Evolutionary conservation across 306 rosid species (phyloP).

Genomic region (Vicia villosa): DNA sequence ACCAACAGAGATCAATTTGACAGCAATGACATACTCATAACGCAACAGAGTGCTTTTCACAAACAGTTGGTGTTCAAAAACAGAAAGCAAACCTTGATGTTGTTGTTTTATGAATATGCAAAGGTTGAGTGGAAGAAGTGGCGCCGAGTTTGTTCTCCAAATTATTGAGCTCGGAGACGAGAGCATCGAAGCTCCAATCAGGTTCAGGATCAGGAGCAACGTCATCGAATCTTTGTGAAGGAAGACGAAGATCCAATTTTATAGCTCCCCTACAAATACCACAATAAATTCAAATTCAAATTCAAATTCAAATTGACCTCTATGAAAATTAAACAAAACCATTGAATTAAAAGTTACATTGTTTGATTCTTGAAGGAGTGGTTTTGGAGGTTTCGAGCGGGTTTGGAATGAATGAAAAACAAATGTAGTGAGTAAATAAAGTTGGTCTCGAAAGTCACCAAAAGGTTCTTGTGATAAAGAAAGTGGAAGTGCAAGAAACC

Average conservation of each 20-base stretch:
- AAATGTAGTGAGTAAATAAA: not conserved
- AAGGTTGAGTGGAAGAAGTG: conserved; percentile 43
- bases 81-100: conserved; percentile 43
- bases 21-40: not conserved
- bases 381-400: not conserved
- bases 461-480: too few species aligned
- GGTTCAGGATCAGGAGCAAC: conserved; percentile 78
- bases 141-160: conserved; percentile 57
- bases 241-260: conserved; percentile 53
- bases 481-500: too few species aligned
- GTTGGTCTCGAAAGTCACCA: too few species aligned
- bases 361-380: not conserved
- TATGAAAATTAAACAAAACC: not conserved
- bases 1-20: conserved; percentile 25
- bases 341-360: conserved; percentile 26
- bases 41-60: not conserved
- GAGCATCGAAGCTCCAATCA: conserved; percentile 71
- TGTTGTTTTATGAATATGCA: conserved; percentile 44
- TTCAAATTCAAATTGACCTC: not conserved
- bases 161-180: conserved; percentile 63
- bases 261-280: conserved; percentile 56
- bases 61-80: conserved; percentile 13
- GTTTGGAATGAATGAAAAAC: not conserved
- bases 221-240: conserved; percentile 48
- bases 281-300: not conserved